Evolutionary conservation across 495 filamentous ascomycete genomes (phyloP).

Genomic region (Penicillium macrosclerotiorum): DNA sequence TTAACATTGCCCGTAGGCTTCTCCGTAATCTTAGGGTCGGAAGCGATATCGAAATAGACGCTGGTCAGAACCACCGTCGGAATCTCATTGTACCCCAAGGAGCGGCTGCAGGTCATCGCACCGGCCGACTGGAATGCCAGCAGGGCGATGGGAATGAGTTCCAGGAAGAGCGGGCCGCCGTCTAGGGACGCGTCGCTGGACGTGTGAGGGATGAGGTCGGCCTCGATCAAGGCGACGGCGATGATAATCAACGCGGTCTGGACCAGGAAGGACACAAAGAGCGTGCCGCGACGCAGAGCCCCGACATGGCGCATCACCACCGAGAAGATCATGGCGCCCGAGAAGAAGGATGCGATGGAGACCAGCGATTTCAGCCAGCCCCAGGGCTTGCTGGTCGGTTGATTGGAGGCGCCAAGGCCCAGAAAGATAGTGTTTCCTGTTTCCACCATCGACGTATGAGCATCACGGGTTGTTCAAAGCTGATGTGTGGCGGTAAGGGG

Average conservation of each 20-base stretch:
- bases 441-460: too few species aligned
- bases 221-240: conserved; percentile 57
- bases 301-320: conserved; percentile 33
- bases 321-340: conserved; percentile 52
- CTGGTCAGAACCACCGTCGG: conserved; percentile 73
- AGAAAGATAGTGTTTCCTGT: conserved; percentile 67
- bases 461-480: neutral
- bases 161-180: conserved; percentile 38
- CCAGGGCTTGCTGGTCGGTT: conserved; percentile 50
- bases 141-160: conserved; percentile 58
- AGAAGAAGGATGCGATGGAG: conserved; percentile 57
- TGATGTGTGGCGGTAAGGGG: neutral
- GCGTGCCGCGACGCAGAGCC: conserved; percentile 47
- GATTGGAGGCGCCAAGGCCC: conserved; percentile 57
- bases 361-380: conserved; percentile 63
- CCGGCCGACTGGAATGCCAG: conserved; percentile 71
- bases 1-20: conserved; percentile 55
- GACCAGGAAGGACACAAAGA: conserved; percentile 55
- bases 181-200: conserved; percentile 22
- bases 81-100: conserved; percentile 65
- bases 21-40: conserved; percentile 52
- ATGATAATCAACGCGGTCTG: conserved; percentile 56
- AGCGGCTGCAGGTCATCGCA: conserved; percentile 62
- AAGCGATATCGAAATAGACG: conserved; percentile 65
- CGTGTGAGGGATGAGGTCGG: conserved; percentile 44